A percentile compares a stretch with the other conserved stretches of the same genome.
phyloP scores from a whole-genome alignment of 2,329 filamentous ascomycete genomes.

The Diplodia intermedia region DNA sequence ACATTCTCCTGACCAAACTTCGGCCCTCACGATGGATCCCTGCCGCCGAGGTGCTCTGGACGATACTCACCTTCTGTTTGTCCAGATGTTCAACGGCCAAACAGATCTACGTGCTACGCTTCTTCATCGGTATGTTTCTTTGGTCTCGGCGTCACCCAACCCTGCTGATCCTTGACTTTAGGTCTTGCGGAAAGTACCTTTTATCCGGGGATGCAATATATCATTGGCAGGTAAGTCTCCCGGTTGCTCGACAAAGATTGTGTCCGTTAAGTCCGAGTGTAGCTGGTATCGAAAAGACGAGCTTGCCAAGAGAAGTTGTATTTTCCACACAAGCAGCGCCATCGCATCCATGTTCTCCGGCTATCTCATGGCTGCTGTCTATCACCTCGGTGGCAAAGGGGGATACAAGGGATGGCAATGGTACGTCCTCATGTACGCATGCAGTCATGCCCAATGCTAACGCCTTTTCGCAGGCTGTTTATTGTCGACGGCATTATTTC shows the following conservation, averaged over 20 bases:
- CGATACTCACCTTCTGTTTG: conserved; percentile 56
- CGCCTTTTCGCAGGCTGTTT: conserved; percentile 46
- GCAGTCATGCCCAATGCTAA: not conserved
- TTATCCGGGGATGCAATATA: conserved; percentile 61
- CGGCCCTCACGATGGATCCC: conserved; percentile 59
- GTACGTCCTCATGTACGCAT: conserved; percentile 24
- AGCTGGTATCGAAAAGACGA: conserved; percentile 60
- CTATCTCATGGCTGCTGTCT: conserved; percentile 63
- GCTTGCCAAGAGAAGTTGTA: conserved; percentile 60
- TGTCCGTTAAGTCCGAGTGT: not conserved
- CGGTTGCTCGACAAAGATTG: not conserved
- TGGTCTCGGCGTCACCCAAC: too few species aligned
- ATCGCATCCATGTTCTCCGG: conserved; percentile 58
- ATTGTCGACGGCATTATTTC: conserved; percentile 63
- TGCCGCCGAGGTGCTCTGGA: conserved; percentile 56
- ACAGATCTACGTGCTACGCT: conserved; percentile 57
- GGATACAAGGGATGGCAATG: conserved; percentile 63
- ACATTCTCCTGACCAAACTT: conserved; percentile 59
- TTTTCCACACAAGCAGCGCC: conserved; percentile 58
- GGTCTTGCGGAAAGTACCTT: conserved; percentile 58
- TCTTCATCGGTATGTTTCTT: conserved; percentile 53
- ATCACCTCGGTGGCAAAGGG: conserved; percentile 55
- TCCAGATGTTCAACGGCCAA: conserved; percentile 51
- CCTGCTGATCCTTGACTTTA: conserved; percentile 35
- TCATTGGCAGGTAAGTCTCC: conserved; percentile 49